Base-by-base conservation (phyloP, 1,284 basidiomycete genomes). In the Athelia psychrophila region DNA sequence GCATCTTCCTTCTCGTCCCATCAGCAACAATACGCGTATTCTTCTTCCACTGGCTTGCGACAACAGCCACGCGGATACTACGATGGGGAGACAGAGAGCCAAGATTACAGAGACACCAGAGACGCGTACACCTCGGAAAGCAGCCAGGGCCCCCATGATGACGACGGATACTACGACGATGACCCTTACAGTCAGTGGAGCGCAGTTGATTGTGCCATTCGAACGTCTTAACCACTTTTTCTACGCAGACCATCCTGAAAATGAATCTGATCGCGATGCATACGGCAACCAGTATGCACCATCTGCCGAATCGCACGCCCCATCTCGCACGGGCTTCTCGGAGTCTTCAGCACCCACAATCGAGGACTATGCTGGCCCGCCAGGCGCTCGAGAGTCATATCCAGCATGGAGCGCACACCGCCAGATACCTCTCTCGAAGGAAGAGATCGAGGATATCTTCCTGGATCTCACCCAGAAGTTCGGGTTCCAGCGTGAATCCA, bases 381-480 rank as follows among this genome's bases (percentile, higher is more conserved):
- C 75, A 22, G 78, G 78, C 48, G 73, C 71, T 8, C 80, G 81
- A 45, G 93, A 95, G 61, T 83, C 91, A 19, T 95, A 96, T 61
- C 94, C 96, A 0, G 93, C 95, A 0, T 98, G 97, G 96, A 87
- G 87, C 16, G 74, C 86, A 42, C 95, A 98, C 54, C 87, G 92
- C 49, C 86, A 94, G 62, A 96, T 98, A 55, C 96, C 96, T 15
- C 77, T 99, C 12, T 95, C 94, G 30, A 98, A 98, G 76, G 96
- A 99, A 67, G 96, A 99, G 76, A 98, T 99, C 54, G 96, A 99
- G 72, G 96, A 99, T 67, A 93, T 99, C 50, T 94, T 99, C 65
- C 87, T 98, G 55, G 97, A 99, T 74, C 79, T 99, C 22, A 90
- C 95, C 32, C 95, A 98, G 80, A 99, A 99, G 75, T 99, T 99